Evolutionary conservation across 2,329 filamentous ascomycete species (phyloP).

Genomic region (Xylariales sp.): DNA sequence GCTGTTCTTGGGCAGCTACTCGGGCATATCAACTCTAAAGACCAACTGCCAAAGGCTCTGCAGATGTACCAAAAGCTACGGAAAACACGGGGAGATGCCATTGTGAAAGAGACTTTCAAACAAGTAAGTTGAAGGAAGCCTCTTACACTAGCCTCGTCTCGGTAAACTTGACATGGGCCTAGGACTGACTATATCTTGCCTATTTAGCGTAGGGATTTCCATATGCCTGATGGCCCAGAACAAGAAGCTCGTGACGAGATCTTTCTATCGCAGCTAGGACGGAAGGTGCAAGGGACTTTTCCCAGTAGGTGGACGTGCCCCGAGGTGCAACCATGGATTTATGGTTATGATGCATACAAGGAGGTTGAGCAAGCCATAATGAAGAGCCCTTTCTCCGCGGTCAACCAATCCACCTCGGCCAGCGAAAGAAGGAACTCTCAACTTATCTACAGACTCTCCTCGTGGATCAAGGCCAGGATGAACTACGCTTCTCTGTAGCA

Average conservation of each 20-base stretch:
- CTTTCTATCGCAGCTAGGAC: constrained; percentile 49
- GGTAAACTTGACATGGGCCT: too few relatives aligned
- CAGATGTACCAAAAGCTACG: constrained; percentile 41
- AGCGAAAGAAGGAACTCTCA: not conserved
- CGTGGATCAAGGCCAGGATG: constrained; percentile 7
- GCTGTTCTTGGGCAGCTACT: constrained; percentile 59
- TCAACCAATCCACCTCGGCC: not conserved
- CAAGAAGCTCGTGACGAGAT: constrained; percentile 53
- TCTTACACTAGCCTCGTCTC: not conserved
- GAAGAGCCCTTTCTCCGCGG: constrained; percentile 15
- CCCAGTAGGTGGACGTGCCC: constrained; percentile 62
- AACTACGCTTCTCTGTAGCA: not conserved
- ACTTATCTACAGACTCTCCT: not conserved
- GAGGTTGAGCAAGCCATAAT: constrained; percentile 41
- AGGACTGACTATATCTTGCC: too few relatives aligned
- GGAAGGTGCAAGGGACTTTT: constrained; percentile 47
- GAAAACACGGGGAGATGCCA: constrained; percentile 44
- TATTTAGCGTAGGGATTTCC: constrained; percentile 43
- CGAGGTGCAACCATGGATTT: constrained; percentile 58
- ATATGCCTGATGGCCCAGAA: constrained; percentile 49
- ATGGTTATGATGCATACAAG: constrained; percentile 56
- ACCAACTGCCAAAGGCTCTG: constrained; percentile 40
- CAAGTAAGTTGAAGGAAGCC: constrained; percentile 17
- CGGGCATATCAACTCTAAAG: constrained; percentile 40
- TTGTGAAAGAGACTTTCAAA: constrained; percentile 59